phyloP scores from a whole-genome alignment of 768 basidiomycete genomes.

The Phaeotremella fagi region DNA sequence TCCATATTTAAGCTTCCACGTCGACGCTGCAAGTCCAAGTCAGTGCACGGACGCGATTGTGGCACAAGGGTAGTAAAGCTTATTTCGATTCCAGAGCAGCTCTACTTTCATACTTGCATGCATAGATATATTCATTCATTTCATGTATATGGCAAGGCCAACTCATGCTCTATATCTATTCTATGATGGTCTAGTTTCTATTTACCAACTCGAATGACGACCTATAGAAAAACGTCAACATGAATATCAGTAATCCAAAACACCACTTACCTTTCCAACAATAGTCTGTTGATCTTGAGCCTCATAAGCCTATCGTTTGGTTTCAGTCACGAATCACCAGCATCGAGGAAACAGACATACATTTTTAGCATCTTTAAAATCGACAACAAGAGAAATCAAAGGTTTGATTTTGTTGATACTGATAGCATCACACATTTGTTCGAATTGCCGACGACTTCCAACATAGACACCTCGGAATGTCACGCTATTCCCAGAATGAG shows the following conservation, averaged over 20 bases:
- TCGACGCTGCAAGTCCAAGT: too few species aligned
- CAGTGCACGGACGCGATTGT: not conserved
- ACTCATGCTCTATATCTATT: not conserved
- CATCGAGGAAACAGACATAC: not conserved
- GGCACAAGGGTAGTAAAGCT: too few species aligned
- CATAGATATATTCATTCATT: not conserved
- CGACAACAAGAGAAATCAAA: not conserved
- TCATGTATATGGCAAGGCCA: not conserved
- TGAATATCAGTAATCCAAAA: not conserved
- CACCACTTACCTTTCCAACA: not conserved
- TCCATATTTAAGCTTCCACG: not conserved
- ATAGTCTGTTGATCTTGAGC: not conserved
- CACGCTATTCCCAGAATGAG: too few species aligned
- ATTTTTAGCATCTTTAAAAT: constrained; percentile 3
- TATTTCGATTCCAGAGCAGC: too few species aligned
- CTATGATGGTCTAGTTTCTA: not conserved
- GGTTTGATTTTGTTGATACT: not conserved
- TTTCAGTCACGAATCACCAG: not conserved
- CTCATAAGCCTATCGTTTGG: not conserved
- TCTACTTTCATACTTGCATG: not conserved
- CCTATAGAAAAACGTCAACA: not conserved
- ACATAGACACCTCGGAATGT: not conserved
- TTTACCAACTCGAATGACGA: not conserved
- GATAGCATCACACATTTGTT: not conserved
- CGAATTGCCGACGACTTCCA: not conserved